Evolutionary conservation across 495 filamentous ascomycete genomes (phyloP).

Genomic region (Podospora appendiculata): DNA sequence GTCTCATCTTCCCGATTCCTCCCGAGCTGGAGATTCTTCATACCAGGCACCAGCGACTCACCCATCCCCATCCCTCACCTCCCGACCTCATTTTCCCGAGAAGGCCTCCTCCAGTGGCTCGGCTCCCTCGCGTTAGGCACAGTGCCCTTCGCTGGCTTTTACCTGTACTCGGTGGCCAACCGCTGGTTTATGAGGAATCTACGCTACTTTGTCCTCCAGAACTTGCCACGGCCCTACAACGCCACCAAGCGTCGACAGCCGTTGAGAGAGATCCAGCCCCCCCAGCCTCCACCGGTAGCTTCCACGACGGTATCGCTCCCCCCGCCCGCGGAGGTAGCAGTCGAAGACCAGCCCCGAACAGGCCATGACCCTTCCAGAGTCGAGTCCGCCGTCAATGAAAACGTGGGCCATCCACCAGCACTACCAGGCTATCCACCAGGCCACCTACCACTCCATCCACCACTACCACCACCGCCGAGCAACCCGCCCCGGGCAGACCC

Average conservation of each 20-base stretch:
- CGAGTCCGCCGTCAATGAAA: too few species aligned
- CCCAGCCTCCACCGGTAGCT: background rate
- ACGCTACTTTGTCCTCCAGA: conserved; percentile 4
- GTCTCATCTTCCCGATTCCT: conserved; percentile 28
- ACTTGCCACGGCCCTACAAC: conserved; percentile 12
- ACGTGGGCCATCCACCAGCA: too few species aligned
- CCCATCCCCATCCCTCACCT: conserved; percentile 33
- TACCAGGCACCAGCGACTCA: conserved; percentile 40
- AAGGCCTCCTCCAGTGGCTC: conserved; percentile 21
- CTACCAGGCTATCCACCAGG: too few species aligned
- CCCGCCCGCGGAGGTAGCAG: background rate
- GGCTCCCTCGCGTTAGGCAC: conserved; percentile 18
- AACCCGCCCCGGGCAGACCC: conserved; percentile 15
- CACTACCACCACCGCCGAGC: conserved; percentile 13
- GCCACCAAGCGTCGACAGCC: background rate
- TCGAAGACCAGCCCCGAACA: background rate
- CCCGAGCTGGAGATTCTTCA: conserved; percentile 36
- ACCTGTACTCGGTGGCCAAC: conserved; percentile 10
- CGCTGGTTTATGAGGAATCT: conserved; percentile 3
- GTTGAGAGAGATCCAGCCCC: background rate
- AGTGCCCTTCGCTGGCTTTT: conserved; percentile 30
- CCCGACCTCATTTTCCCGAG: conserved; percentile 13
- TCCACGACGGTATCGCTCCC: background rate
- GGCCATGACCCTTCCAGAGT: background rate
- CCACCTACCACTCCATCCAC: conserved; percentile 9